A percentile compares a stretch with the other conserved stretches of the same genome.
Evolutionary conservation across 2,329 filamentous ascomycete genomes (phyloP).

Genomic region (Cordyceps cicadae): DNA sequence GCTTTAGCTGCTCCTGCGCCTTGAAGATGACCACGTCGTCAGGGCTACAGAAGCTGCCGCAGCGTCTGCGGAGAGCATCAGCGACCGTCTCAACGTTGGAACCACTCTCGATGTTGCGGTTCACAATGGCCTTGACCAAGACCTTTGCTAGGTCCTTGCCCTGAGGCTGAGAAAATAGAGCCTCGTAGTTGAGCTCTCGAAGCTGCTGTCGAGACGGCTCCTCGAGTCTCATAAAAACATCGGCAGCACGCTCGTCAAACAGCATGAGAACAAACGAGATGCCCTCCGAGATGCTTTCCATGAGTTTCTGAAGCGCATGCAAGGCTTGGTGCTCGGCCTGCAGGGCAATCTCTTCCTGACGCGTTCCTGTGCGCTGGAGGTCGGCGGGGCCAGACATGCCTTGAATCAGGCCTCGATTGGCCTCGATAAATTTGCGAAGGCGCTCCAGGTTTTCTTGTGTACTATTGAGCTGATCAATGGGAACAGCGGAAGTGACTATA

Average conservation of each 20-base stretch:
- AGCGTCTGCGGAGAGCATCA: conserved; percentile 83
- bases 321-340: conserved; percentile 93
- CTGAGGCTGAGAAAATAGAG: conserved; percentile 68
- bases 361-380: conserved; percentile 65
- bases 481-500: conserved; percentile 58
- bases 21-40: conserved; percentile 99
- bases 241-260: conserved; percentile 85
- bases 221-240: conserved; percentile 73
- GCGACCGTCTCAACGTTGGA: conserved; percentile 97
- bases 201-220: conserved; percentile 61
- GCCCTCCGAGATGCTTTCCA: conserved; percentile 87
- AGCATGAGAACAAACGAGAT: conserved; percentile 93
- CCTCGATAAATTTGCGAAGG: conserved; percentile 71
- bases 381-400: conserved; percentile 87
- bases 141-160: conserved; percentile 89
- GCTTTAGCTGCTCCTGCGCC: conserved; percentile 88
- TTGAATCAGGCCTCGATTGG: conserved; percentile 88
- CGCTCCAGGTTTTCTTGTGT: conserved; percentile 76
- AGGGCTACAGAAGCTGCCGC: conserved; percentile 93
- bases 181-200: conserved; percentile 74
- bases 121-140: conserved; percentile 94
- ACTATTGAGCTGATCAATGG: conserved; percentile 57
- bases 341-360: conserved; percentile 84
- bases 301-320: conserved; percentile 74
- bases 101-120: conserved; percentile 92